Evolutionary conservation across 164 flowering plant genomes (phyloP), one percentile per base, ranked within the genome.

Genomic region (Vitis rupestris): DNA sequence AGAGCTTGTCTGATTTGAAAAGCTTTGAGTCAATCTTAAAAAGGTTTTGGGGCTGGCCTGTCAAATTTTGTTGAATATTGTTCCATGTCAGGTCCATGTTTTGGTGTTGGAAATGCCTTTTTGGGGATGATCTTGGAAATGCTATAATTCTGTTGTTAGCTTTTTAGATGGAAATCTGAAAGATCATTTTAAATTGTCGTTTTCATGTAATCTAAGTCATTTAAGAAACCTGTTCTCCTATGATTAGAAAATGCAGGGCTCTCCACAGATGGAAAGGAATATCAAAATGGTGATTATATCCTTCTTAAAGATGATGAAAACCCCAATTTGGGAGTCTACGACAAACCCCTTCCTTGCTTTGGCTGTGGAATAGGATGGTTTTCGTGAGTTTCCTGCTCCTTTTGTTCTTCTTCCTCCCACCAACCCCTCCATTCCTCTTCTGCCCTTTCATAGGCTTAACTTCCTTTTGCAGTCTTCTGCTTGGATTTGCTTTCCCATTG

Each of bases 331-430:
- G 82, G 85, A 63, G 57, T 70, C 61, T 83, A 55, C 73, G 87
- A 83, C 67, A 79, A 82, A 68, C 87, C 84, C 17, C 87, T 83
- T 64, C 87, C 84, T 13, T 83, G 85, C 67, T 83, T 57, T 65
- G 85, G 87, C 53, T 83, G 87, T 65, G 87, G 87, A 67, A 79
- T 83, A 49, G 86, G 86, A 66, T 83, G 86, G 86, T 83, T 74
- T 63, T 83, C 76, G 86, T 83, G 70, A 81, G 86, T 79, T 50
- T 66, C 4, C 19, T 48, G n/a, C 31, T 57, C 12, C 59, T 56
- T 27, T 31, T 14, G 27, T 9, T 14, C 54, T 15, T 56, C 48
- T 50, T 63, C 58, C n/a, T 53, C 59, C 27, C 53, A 44, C 48
- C 9, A 48, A 44, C 13, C 15, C 5, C 29, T 30, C 52, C 47